Evolutionary conservation across 352 stramenopile species (phyloP).

Genomic region (Globisporangium canariense): DNA sequence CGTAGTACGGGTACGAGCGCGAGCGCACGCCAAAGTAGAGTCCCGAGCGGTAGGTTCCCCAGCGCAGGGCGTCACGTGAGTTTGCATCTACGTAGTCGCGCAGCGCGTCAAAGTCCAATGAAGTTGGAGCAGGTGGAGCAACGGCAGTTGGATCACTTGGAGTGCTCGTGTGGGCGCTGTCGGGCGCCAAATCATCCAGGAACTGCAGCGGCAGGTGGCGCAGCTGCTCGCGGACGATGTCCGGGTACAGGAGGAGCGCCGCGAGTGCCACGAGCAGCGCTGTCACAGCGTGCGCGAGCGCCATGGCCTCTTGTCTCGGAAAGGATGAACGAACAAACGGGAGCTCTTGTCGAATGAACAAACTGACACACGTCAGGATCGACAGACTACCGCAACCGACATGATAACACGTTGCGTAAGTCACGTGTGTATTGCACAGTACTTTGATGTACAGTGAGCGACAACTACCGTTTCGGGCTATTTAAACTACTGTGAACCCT

Average conservation of each 20-base stretch:
- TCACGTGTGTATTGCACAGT: too few species aligned
- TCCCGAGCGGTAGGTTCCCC: slow-evolving; percentile 73
- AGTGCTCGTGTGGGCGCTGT: neutral
- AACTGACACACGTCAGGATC: neutral
- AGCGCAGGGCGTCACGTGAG: slow-evolving; percentile 39
- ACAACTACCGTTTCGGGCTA: too few species aligned
- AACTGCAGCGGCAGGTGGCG: neutral
- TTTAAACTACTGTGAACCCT: too few species aligned
- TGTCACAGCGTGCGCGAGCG: neutral
- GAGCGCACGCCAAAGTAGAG: slow-evolving; percentile 81
- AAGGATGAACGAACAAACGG: neutral
- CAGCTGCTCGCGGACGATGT: neutral
- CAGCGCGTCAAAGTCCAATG: slow-evolving; percentile 35
- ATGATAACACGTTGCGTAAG: too few species aligned
- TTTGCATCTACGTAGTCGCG: slow-evolving; percentile 31
- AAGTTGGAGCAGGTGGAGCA: neutral
- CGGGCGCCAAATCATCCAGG: neutral
- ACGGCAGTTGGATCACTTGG: neutral
- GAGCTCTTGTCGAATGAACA: neutral
- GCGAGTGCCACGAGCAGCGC: slow-evolving; percentile 13
- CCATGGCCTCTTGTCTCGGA: neutral
- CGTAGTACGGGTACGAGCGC: slow-evolving; percentile 51
- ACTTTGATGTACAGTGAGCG: too few species aligned
- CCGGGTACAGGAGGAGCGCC: slow-evolving; percentile 8
- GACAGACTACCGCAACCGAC: too few species aligned